phyloP scores from a whole-genome alignment of 2,329 filamentous ascomycete species.

The Aspergillus awamori region DNA sequence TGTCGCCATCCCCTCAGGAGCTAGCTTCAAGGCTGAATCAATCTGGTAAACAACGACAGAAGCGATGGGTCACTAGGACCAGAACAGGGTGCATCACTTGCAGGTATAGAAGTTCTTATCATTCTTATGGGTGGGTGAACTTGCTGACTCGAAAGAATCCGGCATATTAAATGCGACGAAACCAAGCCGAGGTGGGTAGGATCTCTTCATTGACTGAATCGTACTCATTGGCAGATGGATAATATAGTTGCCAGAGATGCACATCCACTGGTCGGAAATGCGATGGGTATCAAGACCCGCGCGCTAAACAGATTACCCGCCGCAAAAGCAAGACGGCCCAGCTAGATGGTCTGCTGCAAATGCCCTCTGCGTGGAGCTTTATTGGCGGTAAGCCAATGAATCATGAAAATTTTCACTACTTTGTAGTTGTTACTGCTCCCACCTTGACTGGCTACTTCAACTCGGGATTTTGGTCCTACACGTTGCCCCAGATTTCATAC shows the following conservation, averaged over 20 bases:
- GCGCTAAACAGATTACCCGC: background rate
- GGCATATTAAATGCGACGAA: slow-evolving; percentile 4
- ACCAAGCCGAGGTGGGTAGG: slow-evolving; percentile 3
- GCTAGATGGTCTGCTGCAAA: background rate
- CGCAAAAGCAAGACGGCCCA: too few relatives aligned
- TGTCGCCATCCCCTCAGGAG: background rate
- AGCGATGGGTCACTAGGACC: background rate
- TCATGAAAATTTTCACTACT: slow-evolving; percentile 3
- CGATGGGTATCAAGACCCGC: background rate
- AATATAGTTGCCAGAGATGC: slow-evolving; percentile 1
- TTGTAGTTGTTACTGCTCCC: background rate
- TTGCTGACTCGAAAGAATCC: background rate
- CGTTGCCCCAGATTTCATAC: background rate
- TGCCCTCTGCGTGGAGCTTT: background rate
- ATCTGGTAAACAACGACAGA: background rate
- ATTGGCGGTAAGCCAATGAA: background rate
- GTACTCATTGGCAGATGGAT: background rate
- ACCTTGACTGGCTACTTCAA: background rate
- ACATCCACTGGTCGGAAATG: slow-evolving; percentile 4
- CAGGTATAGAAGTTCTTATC: background rate
- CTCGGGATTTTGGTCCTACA: background rate
- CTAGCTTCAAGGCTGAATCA: background rate
- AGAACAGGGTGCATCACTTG: background rate
- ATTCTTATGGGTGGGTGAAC: background rate
- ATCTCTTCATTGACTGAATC: too few relatives aligned